Evolutionary conservation across 1,284 basidiomycete species (phyloP), one percentile per base, ranked within the genome.

Genomic region (Laetiporus sulphureus): DNA sequence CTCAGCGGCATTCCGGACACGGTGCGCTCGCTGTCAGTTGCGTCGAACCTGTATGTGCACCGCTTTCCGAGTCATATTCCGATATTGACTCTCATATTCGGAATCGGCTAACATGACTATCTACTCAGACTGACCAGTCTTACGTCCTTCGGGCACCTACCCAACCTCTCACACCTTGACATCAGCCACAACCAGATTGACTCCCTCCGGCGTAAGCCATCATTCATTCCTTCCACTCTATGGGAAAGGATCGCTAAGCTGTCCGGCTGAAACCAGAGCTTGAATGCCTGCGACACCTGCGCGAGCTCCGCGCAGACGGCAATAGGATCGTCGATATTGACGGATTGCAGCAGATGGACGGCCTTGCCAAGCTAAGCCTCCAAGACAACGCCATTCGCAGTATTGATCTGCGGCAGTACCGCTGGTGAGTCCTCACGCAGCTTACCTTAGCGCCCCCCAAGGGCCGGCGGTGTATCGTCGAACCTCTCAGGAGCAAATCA

Each of bases 121-220:
- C 30, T 18, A 19, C 41, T 30, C 45, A 73, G 90, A 49, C 72
- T 99, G 52, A 88, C 91, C 50, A 79, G 81, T 46, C 68, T 96
- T 50, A 92, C 91, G 20, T 92, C 93, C 18, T 96, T 94, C 61
- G 77, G 77, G 57, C 93, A 97, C 61, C 69, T 99, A 51, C 67
- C 73, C 29, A 89, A 90, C 61, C 73, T 99, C 32, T 90, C 94
- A 64, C 80, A 77, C 54, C 74, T 99, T 51, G 92, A 99, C 66
- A 81, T 99, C 50, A 94, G 91, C 61, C 65, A 79, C 53, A 99
- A 99, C 61, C 77, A 90, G 48, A 74, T 99, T 41, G 90, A 94
- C 50, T 90, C 85, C 12, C 69, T 96, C 35, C 74, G 73, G 35
- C 90, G 91, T 93, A 62, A 64, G 90, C 80, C 39, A 32, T 22